Evolutionary conservation across 805 yeast species (phyloP), one percentile per base, ranked within the genome.

Genomic region (Schwanniomyces yamadae): DNA sequence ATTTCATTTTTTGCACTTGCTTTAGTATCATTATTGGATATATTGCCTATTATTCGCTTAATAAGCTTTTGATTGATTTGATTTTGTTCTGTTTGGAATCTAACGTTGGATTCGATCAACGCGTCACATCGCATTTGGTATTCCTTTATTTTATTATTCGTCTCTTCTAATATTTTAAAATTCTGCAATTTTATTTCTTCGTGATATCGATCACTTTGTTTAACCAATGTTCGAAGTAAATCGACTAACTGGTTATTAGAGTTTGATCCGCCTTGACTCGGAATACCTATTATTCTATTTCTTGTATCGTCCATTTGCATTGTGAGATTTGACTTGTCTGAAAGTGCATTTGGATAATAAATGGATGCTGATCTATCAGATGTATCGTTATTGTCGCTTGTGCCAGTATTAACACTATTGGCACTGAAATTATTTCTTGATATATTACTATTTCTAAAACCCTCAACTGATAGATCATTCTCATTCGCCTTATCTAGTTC

Each of bases 21-120:
- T 8, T 10, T 12, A 19, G 22, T 15, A n/a, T n/a, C n/a, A 8
- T n/a, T 11, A 5, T 19, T 28, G 4, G 31, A 7, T 10, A 28
- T 6, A 13, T 32, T 28, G 18, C 33, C 34, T 6, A 41, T 15
- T 2, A 48, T 13, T 6, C 44, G 42, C 10, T 31, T 27, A 13
- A 46, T 15, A 8, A 48, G 30, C 17, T 32, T 33, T 22, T 40
- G 36, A 33, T 45, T 49, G 16, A 48, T 13, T 8, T 39, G 33
- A 19, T 35, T 22, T 28, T 44, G 49, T 17, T 40, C 41, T n/a
- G 23, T 27, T 28, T 39, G 40, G 19, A 46, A 40, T 22, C 29
- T 26, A 12, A 28, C 38, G 40, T 45, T 39, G 32, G 11, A 10
- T 28, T 33, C 41, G n/a, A 32, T 33, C 23, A 37, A 24, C 23